Conservation (phyloP, 345 rosid genomes). For the Dovyalis caffra region DNA sequence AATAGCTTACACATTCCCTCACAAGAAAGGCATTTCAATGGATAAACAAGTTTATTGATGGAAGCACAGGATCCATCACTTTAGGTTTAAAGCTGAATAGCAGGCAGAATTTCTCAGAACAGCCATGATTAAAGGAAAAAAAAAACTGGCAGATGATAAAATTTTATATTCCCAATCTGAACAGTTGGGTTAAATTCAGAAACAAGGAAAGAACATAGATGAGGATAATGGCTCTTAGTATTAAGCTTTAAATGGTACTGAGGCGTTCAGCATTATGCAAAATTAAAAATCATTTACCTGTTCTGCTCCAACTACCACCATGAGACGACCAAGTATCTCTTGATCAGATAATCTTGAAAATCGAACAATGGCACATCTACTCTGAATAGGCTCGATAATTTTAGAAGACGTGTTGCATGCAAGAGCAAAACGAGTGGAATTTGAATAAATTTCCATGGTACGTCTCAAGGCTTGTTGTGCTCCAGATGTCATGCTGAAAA, state of each 20-base stretch:
- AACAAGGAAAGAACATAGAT: background rate
- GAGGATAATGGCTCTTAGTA: background rate
- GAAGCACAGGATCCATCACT: background rate
- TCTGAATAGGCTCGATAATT: constrained; percentile 96
- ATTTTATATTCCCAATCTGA: background rate
- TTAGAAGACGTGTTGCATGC: constrained; percentile 90
- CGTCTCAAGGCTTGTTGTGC: constrained; percentile 97
- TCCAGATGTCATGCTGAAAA: constrained; percentile 92
- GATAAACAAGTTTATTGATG: background rate
- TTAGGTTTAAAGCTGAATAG: background rate
- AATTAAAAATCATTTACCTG: constrained; percentile 42
- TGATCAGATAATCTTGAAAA: constrained; percentile 92
- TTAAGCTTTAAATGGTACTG: background rate
- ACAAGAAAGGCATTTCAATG: background rate
- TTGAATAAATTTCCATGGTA: constrained; percentile 94
- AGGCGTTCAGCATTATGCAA: background rate
- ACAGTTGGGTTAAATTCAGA: background rate
- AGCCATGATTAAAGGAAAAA: background rate
- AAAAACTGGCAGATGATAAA: background rate
- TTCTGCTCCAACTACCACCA: constrained; percentile 83
- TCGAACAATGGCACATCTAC: constrained; percentile 94
- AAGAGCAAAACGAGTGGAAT: constrained; percentile 93
- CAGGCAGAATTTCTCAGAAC: no score
- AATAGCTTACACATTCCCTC: background rate
- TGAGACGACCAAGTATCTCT: constrained; percentile 89